phyloP scores from a whole-genome alignment of 1,284 basidiomycete genomes.

The Golubevia sp. region DNA sequence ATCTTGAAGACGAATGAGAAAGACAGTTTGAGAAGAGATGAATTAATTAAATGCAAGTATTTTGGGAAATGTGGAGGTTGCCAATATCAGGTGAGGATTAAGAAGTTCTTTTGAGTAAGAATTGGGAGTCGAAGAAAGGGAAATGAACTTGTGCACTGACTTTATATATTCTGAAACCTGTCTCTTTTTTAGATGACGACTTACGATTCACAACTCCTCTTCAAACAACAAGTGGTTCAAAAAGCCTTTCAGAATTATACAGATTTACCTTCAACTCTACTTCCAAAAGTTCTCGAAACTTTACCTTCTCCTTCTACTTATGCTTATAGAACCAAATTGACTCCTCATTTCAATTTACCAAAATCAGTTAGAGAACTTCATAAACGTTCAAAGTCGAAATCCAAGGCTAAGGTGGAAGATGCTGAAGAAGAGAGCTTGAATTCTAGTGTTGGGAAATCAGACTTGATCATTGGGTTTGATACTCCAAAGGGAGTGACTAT shows the following conservation, averaged over 20 bases:
- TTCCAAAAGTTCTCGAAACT: constrained; percentile 77
- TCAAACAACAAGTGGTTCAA: too few species aligned
- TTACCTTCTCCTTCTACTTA: constrained; percentile 86
- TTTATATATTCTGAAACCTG: constrained; percentile 2
- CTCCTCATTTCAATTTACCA: constrained; percentile 89
- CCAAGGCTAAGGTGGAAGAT: constrained; percentile 48
- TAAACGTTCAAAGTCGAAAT: constrained; percentile 27
- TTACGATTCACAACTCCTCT: too few species aligned
- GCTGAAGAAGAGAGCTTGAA: constrained; percentile 57
- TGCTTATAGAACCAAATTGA: constrained; percentile 93
- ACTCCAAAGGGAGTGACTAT: neutral
- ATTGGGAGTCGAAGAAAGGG: constrained; percentile 59
- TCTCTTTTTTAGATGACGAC: too few species aligned
- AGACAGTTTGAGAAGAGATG: too few species aligned
- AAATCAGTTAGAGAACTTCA: constrained; percentile 62
- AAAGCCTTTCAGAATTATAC: constrained; percentile 61
- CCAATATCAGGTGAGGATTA: constrained; percentile 27
- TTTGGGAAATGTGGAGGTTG: constrained; percentile 55
- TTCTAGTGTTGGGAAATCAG: constrained; percentile 62
- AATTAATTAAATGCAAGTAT: constrained; percentile 52
- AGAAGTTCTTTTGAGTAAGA: constrained; percentile 78
- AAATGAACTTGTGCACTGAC: too few species aligned
- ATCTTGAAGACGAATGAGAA: constrained; percentile 17
- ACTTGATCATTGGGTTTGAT: constrained; percentile 89
- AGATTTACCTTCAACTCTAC: constrained; percentile 68